phyloP scores from a whole-genome alignment of 2,329 filamentous ascomycete species.

The Daldinia eschscholtzii region DNA sequence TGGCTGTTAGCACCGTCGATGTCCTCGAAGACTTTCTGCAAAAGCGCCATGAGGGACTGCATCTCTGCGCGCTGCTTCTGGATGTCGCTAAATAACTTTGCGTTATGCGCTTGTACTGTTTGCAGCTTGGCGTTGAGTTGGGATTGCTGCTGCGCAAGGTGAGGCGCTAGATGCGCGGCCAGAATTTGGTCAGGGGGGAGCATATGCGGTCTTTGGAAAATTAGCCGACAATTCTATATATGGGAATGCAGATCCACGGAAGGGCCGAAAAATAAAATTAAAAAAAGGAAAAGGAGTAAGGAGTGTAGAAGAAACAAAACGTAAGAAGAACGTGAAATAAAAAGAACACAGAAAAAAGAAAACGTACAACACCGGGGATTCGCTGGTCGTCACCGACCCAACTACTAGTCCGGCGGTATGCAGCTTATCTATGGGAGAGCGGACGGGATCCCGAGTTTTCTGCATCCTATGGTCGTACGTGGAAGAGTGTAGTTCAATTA shows the following conservation, averaged over 20 bases:
- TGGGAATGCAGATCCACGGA: too few species aligned
- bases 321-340: neutral
- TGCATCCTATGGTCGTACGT: conserved; percentile 45
- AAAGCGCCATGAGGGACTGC: conserved; percentile 60
- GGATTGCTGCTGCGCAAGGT: conserved; percentile 65
- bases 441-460: conserved; percentile 46
- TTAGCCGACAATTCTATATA: neutral
- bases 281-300: conserved; percentile 10
- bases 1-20: conserved; percentile 65
- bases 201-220: conserved; percentile 62
- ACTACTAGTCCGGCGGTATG: conserved; percentile 43
- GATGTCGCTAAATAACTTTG: conserved; percentile 64
- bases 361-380: conserved; percentile 48
- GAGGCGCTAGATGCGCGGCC: conserved; percentile 66
- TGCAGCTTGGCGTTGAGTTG: conserved; percentile 69
- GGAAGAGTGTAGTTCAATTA: conserved; percentile 10
- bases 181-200: conserved; percentile 66
- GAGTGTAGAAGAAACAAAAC: too few species aligned
- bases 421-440: conserved; percentile 45
- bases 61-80: conserved; percentile 68
- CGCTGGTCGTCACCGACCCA: conserved; percentile 46
- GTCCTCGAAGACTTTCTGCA: conserved; percentile 67
- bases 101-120: conserved; percentile 69
- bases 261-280: neutral
- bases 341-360: conserved; percentile 20